Evolutionary conservation across 202 grass and related monocot species (phyloP).

Genomic region (Carex arenaria): DNA sequence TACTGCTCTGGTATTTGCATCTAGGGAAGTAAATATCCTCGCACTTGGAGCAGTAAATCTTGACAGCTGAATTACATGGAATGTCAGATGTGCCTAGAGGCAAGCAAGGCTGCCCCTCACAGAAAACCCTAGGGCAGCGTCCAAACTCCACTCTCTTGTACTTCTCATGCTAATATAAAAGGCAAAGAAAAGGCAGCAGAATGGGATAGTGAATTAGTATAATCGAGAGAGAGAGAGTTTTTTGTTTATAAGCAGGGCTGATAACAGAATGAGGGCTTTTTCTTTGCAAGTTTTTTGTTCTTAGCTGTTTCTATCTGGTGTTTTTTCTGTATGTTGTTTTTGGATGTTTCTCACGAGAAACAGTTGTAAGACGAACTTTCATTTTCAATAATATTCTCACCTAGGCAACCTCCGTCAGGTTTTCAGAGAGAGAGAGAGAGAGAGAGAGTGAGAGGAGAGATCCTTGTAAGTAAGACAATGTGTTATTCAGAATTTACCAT

Average conservation of each 20-base stretch:
- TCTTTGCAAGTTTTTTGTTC: too few species aligned
- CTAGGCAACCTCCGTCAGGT: too few species aligned
- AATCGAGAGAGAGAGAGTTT: background rate
- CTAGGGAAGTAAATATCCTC: conserved; percentile 45
- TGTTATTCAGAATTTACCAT: conserved; percentile 39
- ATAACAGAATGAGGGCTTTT: too few species aligned
- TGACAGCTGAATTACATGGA: conserved; percentile 24
- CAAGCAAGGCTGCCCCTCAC: conserved; percentile 33
- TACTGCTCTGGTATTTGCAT: conserved; percentile 48
- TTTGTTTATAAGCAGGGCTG: too few species aligned
- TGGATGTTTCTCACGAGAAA: too few species aligned
- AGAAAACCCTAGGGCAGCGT: conserved; percentile 34
- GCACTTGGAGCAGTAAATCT: conserved; percentile 37
- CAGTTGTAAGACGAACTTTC: too few species aligned
- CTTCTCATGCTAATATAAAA: conserved; percentile 32
- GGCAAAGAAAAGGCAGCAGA: background rate
- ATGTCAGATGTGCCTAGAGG: conserved; percentile 36
- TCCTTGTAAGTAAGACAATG: background rate
- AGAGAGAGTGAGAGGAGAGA: background rate
- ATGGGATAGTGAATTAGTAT: background rate
- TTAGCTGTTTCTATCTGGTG: too few species aligned
- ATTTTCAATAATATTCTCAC: too few species aligned
- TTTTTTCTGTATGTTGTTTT: too few species aligned
- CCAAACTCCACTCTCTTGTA: conserved; percentile 38
- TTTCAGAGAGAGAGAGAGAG: background rate